phyloP scores from a whole-genome alignment of 2,329 filamentous ascomycete genomes.

The Lachnellula hyalina region DNA sequence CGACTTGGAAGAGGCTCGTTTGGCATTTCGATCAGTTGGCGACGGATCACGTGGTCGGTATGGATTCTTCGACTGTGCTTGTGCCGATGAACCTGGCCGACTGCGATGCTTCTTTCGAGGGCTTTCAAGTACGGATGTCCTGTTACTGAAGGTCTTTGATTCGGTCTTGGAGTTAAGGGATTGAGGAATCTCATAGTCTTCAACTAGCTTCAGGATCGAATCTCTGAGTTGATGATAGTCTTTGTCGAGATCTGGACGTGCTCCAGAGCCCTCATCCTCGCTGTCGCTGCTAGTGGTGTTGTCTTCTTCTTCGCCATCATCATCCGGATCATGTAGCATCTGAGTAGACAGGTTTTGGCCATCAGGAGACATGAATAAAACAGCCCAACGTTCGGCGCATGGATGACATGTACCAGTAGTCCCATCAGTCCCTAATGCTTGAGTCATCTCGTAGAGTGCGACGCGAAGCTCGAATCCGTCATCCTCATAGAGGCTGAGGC shows the following conservation, averaged over 20 bases:
- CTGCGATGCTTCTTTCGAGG: conserved; percentile 56
- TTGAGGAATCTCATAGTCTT: conserved; percentile 76
- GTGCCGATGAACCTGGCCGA: conserved; percentile 43
- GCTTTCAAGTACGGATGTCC: conserved; percentile 46
- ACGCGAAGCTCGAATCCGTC: conserved; percentile 61
- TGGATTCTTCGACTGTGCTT: conserved; percentile 53
- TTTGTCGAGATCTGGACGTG: conserved; percentile 62
- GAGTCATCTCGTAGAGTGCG: conserved; percentile 66
- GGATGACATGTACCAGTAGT: conserved; percentile 68
- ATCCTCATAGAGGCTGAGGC: conserved; percentile 52
- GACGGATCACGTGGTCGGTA: conserved; percentile 37
- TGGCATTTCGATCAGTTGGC: conserved; percentile 12
- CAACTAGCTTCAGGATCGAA: conserved; percentile 72
- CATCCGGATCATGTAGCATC: conserved; percentile 67
- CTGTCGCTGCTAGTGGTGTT: conserved; percentile 55
- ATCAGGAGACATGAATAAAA: conserved; percentile 71
- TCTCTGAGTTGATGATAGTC: conserved; percentile 78
- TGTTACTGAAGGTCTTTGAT: conserved; percentile 64
- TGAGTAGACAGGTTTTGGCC: conserved; percentile 64
- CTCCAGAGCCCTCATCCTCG: conserved; percentile 51
- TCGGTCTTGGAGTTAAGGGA: conserved; percentile 54
- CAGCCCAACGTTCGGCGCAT: conserved; percentile 76
- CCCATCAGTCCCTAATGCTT: conserved; percentile 57
- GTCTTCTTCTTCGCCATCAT: conserved; percentile 62
- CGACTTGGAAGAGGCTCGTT: conserved; percentile 13